A percentile compares a stretch with the other conserved stretches of the same genome.
Conservation (phyloP, 139 green algal species). For the Micractinium sp. region DNA sequence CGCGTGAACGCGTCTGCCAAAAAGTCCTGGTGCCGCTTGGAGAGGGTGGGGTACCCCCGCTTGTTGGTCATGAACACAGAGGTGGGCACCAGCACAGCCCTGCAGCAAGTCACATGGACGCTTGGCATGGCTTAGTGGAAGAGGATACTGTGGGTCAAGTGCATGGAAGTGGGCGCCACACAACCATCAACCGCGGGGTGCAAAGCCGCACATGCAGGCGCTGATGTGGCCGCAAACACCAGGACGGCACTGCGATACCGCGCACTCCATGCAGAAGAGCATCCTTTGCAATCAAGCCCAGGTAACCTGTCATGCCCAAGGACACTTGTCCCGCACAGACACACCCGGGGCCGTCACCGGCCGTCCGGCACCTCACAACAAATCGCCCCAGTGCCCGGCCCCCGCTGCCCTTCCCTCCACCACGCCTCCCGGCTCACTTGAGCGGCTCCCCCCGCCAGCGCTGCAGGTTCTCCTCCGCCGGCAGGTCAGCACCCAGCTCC, state of each 20-base stretch:
- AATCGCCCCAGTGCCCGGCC: neutral
- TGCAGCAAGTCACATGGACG: neutral
- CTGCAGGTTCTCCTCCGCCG: slow-evolving; percentile 38
- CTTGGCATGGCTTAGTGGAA: neutral
- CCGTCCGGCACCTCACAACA: no score
- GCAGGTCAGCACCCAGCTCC: slow-evolving; percentile 61
- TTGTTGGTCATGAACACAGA: slow-evolving; percentile 86
- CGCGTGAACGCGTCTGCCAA: slow-evolving; percentile 41
- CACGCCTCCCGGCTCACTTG: slow-evolving; percentile 40
- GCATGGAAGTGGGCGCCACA: no score
- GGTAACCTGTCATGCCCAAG: no score
- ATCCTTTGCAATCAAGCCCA: no score
- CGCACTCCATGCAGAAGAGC: no score
- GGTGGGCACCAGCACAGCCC: slow-evolving; percentile 81
- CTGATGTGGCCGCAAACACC: no score
- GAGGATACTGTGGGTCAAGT: no score
- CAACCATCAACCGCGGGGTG: no score
- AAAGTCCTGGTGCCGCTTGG: slow-evolving; percentile 83
- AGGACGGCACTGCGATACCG: no score
- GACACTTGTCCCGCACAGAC: no score
- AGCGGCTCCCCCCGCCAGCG: slow-evolving; percentile 92
- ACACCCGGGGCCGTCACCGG: no score
- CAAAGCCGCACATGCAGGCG: no score
- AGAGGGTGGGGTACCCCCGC: slow-evolving; percentile 84
- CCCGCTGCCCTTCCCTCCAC: neutral